Conservation (phyloP, 2,329 filamentous ascomycete genomes). For the Talaromyces sp. region DNA sequence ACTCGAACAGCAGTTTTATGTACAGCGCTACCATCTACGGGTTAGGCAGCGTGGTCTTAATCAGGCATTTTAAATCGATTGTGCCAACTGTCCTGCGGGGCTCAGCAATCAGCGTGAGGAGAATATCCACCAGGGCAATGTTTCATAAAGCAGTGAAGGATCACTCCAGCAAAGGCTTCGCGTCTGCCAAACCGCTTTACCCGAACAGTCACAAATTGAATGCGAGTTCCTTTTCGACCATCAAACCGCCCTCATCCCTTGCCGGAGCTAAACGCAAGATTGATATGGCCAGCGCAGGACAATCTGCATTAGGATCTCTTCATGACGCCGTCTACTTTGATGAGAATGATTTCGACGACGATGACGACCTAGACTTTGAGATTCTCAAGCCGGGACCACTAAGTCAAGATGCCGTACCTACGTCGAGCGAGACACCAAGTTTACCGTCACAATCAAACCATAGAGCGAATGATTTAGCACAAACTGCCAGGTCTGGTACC, state of each 20-base stretch:
- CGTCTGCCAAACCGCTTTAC: constrained; percentile 31
- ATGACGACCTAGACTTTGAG: constrained; percentile 64
- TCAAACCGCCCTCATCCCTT: constrained; percentile 24
- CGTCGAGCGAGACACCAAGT: neutral
- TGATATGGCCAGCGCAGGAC: constrained; percentile 30
- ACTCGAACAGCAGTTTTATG: constrained; percentile 12
- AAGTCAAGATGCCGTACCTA: constrained; percentile 18
- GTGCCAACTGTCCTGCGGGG: constrained; percentile 25
- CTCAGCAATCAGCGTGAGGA: constrained; percentile 24
- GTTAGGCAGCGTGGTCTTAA: constrained; percentile 22
- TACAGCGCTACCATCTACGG: constrained; percentile 16
- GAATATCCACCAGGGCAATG: constrained; percentile 26
- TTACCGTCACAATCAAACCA: neutral
- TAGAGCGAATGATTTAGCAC: neutral
- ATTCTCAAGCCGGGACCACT: constrained; percentile 31
- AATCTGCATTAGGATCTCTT: constrained; percentile 40
- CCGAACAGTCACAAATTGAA: constrained; percentile 31
- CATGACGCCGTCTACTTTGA: constrained; percentile 60
- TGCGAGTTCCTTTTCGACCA: constrained; percentile 18
- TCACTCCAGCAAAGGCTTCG: constrained; percentile 28
- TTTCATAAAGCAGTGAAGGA: constrained; percentile 43
- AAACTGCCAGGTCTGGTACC: neutral
- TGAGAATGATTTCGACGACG: constrained; percentile 84
- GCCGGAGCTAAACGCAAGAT: constrained; percentile 39
- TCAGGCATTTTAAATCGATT: constrained; percentile 25